Base-by-base conservation (phyloP, 2,329 filamentous ascomycete genomes). In the Pseudogymnoascus sp. region DNA sequence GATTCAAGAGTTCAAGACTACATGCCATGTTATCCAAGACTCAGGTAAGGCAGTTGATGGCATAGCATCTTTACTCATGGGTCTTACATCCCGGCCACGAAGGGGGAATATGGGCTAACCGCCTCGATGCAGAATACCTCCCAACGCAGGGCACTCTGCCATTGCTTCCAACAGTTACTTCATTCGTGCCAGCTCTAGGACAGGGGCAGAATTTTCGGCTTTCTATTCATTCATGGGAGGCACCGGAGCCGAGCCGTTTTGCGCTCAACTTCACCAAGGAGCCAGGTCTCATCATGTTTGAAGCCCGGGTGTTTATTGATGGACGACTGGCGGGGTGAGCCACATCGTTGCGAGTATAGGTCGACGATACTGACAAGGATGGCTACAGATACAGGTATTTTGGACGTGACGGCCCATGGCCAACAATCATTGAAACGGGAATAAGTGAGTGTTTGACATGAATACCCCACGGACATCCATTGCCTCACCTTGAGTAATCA, bases 1-100 rank as follows among this genome's bases (percentile, higher is more conserved):
- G 0, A 75, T 93, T 62, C 89, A 90, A 74, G 91, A 96, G 75
- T 96, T 95, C 80, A 88, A 86, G 71, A 90, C 90, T 6, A 81
- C 84, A 65, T 96, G 90, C 73, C 88, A 89, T 72, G 85, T 88
- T 33, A 82, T 87, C 37, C 77, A 76, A 63, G 82, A 84, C 66
- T 73, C 72, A 67, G 76, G 78, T 77, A 66, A 63, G 72, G 14
- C 12, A 19, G n/a, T 7, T 33, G 50, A 33, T 12, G 50, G 50
- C 10, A 6, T 19, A 12, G 6, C 70, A 7, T 24, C 22, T 40
- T 28, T 10, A 28, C 4, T 26, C 24, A 46, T 61, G 33, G 63
- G 63, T 62, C 61, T 60, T 26, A 61, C 65, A 59, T 61, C 43
- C 38, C 38, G 10, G 53, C 60, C 63, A 50, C 53, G 16, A 62